Evolutionary conservation across 495 filamentous ascomycete genomes (phyloP), one percentile per base, ranked within the genome.

Genomic region (Aspergillus wentii): DNA sequence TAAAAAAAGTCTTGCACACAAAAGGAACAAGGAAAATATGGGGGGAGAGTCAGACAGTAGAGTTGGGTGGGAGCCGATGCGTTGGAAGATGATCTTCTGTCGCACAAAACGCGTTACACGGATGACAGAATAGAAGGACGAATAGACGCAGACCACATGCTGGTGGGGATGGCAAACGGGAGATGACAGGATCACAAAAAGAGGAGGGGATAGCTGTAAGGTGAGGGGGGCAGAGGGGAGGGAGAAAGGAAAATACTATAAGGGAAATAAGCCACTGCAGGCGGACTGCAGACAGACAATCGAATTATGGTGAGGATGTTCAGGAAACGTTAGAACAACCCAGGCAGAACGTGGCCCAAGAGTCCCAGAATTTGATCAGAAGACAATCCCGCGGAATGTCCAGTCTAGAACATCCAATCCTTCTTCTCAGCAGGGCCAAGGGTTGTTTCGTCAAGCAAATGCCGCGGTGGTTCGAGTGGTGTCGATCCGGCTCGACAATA

Each of bases 81-180:
- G 13, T 2, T 17, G 33, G 35, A 48, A 41, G 36, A 33, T 40
- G 41, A 25, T 26, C 35, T 44, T 26, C 25, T 40, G 60, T 62
- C 48, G 53, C 45, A 58, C 59, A 63, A 47, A 56, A 52, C 46
- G 57, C 35, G 54, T 68, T 66, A 68, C 62, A 62, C 61, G 48
- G 43, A 48, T 37, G 44, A 61, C 28, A 40, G 35, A 50, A 43
- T 49, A 46, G 51, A 31, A 42, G 51, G 48, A 51, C 61, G 54
- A 69, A 67, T 69, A 51, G 48, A 50, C 52, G 56, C 55, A 46
- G 43, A 51, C 57, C 65, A 69, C 65, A 69, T 69, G 62, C 65
- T 67, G 57, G 33, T 41, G 41, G 34, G 35, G 29, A 42, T 43
- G 33, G 32, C 44, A 23, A 40, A 36, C 25, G 32, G 31, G 30